Evolutionary conservation across 176 grass and related monocot species (phyloP).

Genomic region (Phoenix dactylifera): DNA sequence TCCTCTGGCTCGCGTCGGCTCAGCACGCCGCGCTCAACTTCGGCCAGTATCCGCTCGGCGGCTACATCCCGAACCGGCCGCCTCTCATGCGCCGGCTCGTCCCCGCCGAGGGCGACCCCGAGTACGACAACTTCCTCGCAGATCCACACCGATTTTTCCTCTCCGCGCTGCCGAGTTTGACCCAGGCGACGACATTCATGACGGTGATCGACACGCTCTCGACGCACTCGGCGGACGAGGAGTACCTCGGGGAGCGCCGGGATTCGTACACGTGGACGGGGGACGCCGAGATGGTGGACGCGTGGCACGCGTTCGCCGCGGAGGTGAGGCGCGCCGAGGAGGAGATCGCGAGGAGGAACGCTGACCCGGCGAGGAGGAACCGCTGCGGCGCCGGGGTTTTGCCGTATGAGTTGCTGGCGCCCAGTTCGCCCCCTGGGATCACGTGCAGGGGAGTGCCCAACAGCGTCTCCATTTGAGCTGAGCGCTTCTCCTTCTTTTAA

Average conservation of each 20-base stretch:
- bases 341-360: constrained; percentile 66
- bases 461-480: constrained; percentile 55
- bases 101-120: constrained; percentile 67
- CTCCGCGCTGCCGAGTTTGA: constrained; percentile 76
- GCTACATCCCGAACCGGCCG: constrained; percentile 88
- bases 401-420: constrained; percentile 86
- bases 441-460: constrained; percentile 89
- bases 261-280: constrained; percentile 65
- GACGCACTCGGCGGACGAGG: constrained; percentile 85
- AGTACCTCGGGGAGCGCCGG: constrained; percentile 75
- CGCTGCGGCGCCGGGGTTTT: constrained; percentile 83
- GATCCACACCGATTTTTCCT: constrained; percentile 84
- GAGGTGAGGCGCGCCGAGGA: constrained; percentile 53
- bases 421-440: constrained; percentile 61
- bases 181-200: constrained; percentile 89
- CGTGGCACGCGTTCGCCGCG: constrained; percentile 42
- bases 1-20: constrained; percentile 86
- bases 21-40: constrained; percentile 97
- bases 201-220: constrained; percentile 98
- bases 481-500: no score
- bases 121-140: constrained; percentile 46
- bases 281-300: constrained; percentile 39
- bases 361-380: constrained; percentile 39
- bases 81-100: constrained; percentile 88
- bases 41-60: constrained; percentile 91